A percentile compares a stretch with the other conserved stretches of the same genome.
These are phyloP conservation scores for Pseudisothecium myosuroides DNA, from an alignment of 225 moss, liverwort and hornwort genomes.

Conservation along the genomic window DNA sequence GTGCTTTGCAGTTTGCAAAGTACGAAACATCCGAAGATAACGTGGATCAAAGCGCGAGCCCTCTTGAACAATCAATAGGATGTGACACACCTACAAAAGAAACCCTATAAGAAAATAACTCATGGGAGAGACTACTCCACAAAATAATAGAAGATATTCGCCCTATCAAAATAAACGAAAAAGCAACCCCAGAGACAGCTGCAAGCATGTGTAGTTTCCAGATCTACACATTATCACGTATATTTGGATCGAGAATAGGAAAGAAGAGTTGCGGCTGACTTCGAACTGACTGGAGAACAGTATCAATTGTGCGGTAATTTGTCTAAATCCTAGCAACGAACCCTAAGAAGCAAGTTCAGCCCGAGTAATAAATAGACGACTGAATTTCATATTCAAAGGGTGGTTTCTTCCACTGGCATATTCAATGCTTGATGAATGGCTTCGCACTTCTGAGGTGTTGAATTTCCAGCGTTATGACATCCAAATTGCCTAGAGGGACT, in stretches of 20 bases:
- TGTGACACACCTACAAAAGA: slow-evolving; percentile 79
- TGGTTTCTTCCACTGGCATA: neutral
- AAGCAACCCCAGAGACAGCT: neutral
- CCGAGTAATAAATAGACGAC: neutral
- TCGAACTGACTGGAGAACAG: neutral
- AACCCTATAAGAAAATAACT: slow-evolving; percentile 1
- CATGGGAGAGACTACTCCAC: neutral
- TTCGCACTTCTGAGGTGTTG: neutral
- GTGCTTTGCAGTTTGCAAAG: slow-evolving; percentile 92
- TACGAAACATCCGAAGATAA: slow-evolving; percentile 68
- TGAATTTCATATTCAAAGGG: neutral
- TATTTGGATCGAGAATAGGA: neutral
- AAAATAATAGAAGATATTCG: neutral
- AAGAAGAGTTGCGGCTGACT: neutral
- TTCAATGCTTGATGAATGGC: neutral
- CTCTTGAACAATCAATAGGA: slow-evolving; percentile 85
- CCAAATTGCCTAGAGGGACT: neutral
- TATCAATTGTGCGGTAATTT: neutral
- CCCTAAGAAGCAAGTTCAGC: neutral
- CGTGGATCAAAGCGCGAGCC: slow-evolving; percentile 82
- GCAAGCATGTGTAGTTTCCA: neutral
- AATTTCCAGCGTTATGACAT: neutral
- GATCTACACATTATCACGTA: neutral
- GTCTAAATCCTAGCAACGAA: neutral
- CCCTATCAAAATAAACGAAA: neutral